A percentile compares a stretch with the other conserved stretches of the same genome.
phyloP scores from a whole-genome alignment of 2,329 filamentous ascomycete species.

The Penicillium hordei region DNA sequence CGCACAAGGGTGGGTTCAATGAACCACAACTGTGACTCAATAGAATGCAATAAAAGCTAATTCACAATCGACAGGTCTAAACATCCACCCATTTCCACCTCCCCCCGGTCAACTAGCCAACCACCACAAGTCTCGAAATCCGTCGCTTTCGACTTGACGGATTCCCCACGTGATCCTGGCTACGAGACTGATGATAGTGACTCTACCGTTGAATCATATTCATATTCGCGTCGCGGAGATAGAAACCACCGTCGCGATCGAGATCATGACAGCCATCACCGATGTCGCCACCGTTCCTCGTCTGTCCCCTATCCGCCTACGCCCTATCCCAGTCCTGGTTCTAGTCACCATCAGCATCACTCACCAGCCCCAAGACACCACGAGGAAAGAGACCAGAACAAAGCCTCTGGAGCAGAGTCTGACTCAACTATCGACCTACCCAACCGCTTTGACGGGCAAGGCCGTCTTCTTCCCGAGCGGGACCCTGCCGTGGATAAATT shows the following conservation, averaged over 20 bases:
- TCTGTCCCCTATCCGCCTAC: conserved; percentile 22
- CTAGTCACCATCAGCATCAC: conserved; percentile 5
- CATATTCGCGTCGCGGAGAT: conserved; percentile 10
- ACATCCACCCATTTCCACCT: conserved; percentile 16
- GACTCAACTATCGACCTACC: conserved; percentile 48
- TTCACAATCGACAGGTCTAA: conserved; percentile 12
- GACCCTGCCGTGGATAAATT: conserved; percentile 38
- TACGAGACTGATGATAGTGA: conserved; percentile 48
- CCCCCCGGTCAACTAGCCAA: conserved; percentile 24
- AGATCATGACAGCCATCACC: conserved; percentile 14
- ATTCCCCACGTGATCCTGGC: conserved; percentile 27
- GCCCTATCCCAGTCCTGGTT: conserved; percentile 7
- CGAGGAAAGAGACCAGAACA: background rate
- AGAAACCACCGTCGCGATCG: background rate
- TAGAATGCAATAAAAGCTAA: conserved; percentile 9
- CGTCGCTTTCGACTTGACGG: conserved; percentile 34
- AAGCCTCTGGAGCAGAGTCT: conserved; percentile 33
- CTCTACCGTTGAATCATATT: conserved; percentile 31
- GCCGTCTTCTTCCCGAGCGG: conserved; percentile 36
- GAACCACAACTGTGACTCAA: conserved; percentile 12
- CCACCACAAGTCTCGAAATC: conserved; percentile 31
- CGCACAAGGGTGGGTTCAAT: conserved; percentile 46
- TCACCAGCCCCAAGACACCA: background rate
- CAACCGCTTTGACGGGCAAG: conserved; percentile 45
- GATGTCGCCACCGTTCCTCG: conserved; percentile 26